phyloP scores from a whole-genome alignment of 768 basidiomycete genomes.

The Scleroderma bovista region DNA sequence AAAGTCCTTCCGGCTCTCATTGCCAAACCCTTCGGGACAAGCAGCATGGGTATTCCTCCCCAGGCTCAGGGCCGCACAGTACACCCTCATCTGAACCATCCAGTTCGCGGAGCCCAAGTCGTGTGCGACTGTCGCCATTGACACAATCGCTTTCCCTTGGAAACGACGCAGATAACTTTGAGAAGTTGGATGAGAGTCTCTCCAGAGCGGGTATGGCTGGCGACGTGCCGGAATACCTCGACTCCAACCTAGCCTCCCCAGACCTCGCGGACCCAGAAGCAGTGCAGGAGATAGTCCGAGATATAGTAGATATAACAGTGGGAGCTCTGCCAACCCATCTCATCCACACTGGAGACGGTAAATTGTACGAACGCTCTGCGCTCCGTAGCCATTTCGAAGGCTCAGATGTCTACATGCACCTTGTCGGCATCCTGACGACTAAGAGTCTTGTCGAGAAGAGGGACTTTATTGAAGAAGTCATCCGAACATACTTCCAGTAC shows the following conservation, averaged over 20 bases:
- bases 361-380: slow-evolving; percentile 2
- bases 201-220: not conserved
- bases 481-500: slow-evolving; percentile 5
- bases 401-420: not conserved
- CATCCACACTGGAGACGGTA: slow-evolving; percentile 7
- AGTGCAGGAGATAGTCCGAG: not conserved
- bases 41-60: not conserved
- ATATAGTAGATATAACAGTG: not conserved
- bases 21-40: not conserved
- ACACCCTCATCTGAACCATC: not conserved
- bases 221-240: not conserved
- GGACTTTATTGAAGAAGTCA: slow-evolving; percentile 3
- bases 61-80: not conserved
- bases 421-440: slow-evolving; percentile 1
- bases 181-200: not conserved
- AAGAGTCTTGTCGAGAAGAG: slow-evolving; percentile 1
- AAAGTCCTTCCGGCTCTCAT: not conserved
- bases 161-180: not conserved
- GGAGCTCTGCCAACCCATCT: slow-evolving; percentile 4
- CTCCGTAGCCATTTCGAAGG: slow-evolving; percentile 2
- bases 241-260: not conserved
- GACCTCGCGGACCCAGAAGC: not conserved
- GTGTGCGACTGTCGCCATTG: not conserved
- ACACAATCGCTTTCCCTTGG: not conserved
- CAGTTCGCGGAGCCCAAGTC: not conserved